Evolutionary conservation across 345 rosid species (phyloP), one percentile per base, ranked within the genome.

Genomic region (Viola odorata): DNA sequence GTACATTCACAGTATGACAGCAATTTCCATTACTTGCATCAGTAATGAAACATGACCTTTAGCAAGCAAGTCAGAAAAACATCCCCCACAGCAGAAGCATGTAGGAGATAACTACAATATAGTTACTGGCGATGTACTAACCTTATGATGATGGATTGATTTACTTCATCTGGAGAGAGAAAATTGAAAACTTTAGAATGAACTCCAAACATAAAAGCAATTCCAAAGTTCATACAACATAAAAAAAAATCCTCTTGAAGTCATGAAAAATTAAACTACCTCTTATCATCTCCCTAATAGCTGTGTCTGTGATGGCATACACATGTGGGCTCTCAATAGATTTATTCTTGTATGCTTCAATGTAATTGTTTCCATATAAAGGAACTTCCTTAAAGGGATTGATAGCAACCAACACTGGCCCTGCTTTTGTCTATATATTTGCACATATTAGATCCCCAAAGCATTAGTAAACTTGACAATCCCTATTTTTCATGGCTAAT

Each of bases 131-230:
- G 52, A 4, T 53, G 40, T 12, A 80, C 94, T 75, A 69, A 92
- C 98, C 99, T 94, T 84, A 94, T 94, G 63, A 94, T 94, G 76
- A 94, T 90, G 51, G 99, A 90, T 81, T 90, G 97, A 74, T 94
- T 90, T 57, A 94, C 97, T 85, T 94, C 99, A 86, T 94, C 99
- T 90, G 96, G 15, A 57, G 65, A 66, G 11, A 72, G 54, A 77
- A 77, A 67, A 17, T 5, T 6, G 65, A 65, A 13, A 66, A 67
- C 17, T 40, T 9, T 37, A 61, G 40, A 68, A 62, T 73, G 68
- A 79, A 74, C 32, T 42, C 17, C n/a, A 48, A 44, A 67, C 5
- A 14, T 13, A 51, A 54, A 12, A 55, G 32, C 39, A 41, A 47
- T 39, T 41, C 14, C 14, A 55, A 37, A 50, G 23, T 40, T 50